Conservation (phyloP, 306 rosid species). For the Quercus alba region DNA sequence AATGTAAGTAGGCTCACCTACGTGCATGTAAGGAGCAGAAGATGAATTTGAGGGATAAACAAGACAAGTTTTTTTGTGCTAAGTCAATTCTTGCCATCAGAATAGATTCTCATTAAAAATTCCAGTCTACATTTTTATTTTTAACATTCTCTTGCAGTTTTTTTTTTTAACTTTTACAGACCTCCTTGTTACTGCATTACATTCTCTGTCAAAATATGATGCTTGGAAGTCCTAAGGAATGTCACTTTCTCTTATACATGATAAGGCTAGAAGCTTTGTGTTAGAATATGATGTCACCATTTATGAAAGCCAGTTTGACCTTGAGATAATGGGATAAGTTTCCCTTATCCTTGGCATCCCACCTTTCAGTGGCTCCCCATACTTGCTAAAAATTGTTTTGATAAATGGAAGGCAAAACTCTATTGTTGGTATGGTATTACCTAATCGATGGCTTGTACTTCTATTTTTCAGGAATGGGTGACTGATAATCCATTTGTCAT, state of each 20-base stretch:
- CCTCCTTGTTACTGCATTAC: background rate
- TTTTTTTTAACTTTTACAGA: background rate
- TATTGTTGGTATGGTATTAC: background rate
- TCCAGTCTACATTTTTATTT: background rate
- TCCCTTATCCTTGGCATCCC: conserved; percentile 9
- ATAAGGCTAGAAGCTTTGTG: too few relatives aligned
- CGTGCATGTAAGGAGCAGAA: background rate
- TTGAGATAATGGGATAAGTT: background rate
- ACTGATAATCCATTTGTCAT: conserved; percentile 93
- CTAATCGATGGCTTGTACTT: conserved; percentile 24
- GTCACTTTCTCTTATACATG: too few relatives aligned
- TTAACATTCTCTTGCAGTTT: background rate
- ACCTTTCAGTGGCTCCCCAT: conserved; percentile 5
- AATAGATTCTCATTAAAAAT: background rate
- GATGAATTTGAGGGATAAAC: background rate
- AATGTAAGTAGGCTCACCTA: background rate
- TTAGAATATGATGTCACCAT: too few relatives aligned
- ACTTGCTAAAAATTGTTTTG: background rate
- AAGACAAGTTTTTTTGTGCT: background rate
- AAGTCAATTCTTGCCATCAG: background rate
- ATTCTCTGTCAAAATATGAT: background rate
- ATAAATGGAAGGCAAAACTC: conserved; percentile 1
- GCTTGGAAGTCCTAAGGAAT: background rate
- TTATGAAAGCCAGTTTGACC: too few relatives aligned
- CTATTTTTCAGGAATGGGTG: conserved; percentile 86